Base-by-base conservation (phyloP, 805 yeast species). In the Metschnikowia gelsemii region DNA sequence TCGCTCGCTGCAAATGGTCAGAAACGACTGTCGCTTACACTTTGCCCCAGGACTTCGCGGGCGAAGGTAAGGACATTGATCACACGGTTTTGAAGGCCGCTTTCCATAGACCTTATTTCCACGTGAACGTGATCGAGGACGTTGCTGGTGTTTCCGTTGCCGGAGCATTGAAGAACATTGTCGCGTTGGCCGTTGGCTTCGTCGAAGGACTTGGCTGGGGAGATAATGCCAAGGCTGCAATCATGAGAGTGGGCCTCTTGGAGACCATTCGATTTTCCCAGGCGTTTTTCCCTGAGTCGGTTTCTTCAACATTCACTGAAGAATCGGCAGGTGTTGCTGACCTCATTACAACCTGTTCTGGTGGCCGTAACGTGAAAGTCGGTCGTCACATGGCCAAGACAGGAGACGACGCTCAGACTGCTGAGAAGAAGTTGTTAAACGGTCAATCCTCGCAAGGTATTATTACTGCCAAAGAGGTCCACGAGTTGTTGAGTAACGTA, bases 141-240 rank as follows among this genome's bases (percentile, higher is more conserved):
- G 95, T 91, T 43, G 95, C 95, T 18, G 99, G 99, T 63, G 93
- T 89, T 44, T 87, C 96, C 2, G 79, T 93, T 47, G 95, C 96
- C 32, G 99, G 99, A 62, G 99, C 99, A 8, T 78, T 93, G 66
- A 93, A 93, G 73, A 93, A 93, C 68, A 87, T 93, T 39, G 91
- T 91, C 49, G 99, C 99, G 26, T 73, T 89, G 59, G 95, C 96
- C 50, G 96, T 95, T 47, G 99, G 99, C 42, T 87, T 93, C 61
- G 98, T 91, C 49, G 96, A 88, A 67, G 99, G 99, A 56, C 76
- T 87, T 50, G 96, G 95, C 50, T 93, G 99, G 99, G 99, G 99
- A 65, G 96, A 89, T 68, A 93, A 93, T 64, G 98, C 99, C 51
- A 89, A 91, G 68, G 84, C 98, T 42, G 99, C 98, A 32, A 82